phyloP scores from a whole-genome alignment of 129 eudicot genomes.

The Apium graveolens region DNA sequence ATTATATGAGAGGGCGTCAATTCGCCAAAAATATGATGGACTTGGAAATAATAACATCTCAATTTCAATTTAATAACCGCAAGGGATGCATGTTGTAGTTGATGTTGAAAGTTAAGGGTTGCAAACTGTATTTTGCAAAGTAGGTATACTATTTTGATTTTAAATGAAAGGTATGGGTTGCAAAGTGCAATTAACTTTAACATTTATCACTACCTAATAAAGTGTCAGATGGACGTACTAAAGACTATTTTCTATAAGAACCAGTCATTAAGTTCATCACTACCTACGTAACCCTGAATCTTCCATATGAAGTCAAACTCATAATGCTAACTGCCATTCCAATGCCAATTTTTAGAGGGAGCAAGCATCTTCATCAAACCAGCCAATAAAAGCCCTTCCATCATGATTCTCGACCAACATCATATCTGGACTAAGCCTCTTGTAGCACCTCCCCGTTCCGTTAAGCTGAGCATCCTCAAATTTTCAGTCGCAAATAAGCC shows the following conservation, averaged over 20 bases:
- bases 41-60: neutral
- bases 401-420: slow-evolving; percentile 13
- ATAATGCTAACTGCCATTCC: slow-evolving; percentile 28
- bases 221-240: neutral
- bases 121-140: no score
- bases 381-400: slow-evolving; percentile 20
- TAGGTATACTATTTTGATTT: no score
- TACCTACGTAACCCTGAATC: slow-evolving; percentile 19
- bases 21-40: neutral
- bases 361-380: slow-evolving; percentile 17
- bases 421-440: slow-evolving; percentile 11
- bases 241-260: neutral
- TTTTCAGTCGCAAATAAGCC: neutral
- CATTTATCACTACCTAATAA: neutral
- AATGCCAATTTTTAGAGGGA: slow-evolving; percentile 18
- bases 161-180: neutral
- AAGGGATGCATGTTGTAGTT: no score
- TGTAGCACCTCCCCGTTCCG: slow-evolving; percentile 21
- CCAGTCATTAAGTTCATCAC: neutral
- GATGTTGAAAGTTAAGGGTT: no score
- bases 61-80: no score
- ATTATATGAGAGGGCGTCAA: neutral
- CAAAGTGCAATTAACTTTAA: no score
- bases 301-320: neutral
- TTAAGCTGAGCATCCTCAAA: slow-evolving; percentile 14